Percentiles rank a stretch among this genome's conserved stretches.
Evolutionary conservation across 768 basidiomycete species (phyloP).

Genomic region (Boletus huronensis): DNA sequence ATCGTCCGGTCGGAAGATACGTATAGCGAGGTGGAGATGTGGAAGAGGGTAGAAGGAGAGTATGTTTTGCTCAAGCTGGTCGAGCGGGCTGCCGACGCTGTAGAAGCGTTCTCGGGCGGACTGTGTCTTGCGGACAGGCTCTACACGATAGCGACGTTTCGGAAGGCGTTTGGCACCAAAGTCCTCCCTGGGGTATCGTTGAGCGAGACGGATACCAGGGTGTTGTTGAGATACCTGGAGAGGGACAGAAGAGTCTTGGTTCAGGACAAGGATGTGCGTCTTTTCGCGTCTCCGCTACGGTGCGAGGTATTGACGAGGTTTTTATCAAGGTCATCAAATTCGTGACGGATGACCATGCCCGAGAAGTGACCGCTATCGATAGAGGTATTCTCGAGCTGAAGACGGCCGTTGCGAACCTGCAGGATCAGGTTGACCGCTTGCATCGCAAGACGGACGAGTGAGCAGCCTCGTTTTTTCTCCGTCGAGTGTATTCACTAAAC

Average conservation of each 20-base stretch:
- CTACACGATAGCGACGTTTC: constrained; percentile 61
- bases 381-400: constrained; percentile 79
- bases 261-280: constrained; percentile 61
- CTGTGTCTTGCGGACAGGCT: constrained; percentile 52
- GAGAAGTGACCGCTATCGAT: constrained; percentile 73
- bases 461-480: constrained; percentile 13
- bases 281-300: background rate
- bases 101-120: constrained; percentile 44
- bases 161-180: constrained; percentile 47
- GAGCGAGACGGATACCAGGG: constrained; percentile 59
- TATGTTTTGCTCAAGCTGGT: constrained; percentile 67
- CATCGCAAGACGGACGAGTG: constrained; percentile 75
- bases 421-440: constrained; percentile 63
- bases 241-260: constrained; percentile 68
- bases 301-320: background rate
- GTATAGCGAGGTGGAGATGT: constrained; percentile 42
- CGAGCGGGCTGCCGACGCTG: constrained; percentile 60
- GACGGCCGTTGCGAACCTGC: constrained; percentile 61
- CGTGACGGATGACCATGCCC: constrained; percentile 35
- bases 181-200: constrained; percentile 44
- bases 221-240: constrained; percentile 74
- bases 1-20: constrained; percentile 61
- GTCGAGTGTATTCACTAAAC: background rate
- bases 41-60: constrained; percentile 64
- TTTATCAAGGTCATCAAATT: constrained; percentile 76